These are phyloP conservation scores for Dicorynia guianensis DNA, from an alignment of 306 rosid species.

Conservation along the genomic window DNA sequence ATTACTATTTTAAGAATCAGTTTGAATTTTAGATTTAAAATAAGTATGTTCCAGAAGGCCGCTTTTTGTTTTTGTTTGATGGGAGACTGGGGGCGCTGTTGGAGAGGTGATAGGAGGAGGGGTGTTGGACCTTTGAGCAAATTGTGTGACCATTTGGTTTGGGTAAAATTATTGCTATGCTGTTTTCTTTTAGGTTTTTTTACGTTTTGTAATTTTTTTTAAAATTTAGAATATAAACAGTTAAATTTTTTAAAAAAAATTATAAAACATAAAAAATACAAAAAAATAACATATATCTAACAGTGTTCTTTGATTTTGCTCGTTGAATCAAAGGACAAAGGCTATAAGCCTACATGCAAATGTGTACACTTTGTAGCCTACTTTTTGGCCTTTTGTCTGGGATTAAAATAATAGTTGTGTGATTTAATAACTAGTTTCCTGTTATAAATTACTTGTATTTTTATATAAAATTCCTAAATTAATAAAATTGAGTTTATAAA, in stretches of 20 bases:
- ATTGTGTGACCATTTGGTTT: constrained; percentile 37
- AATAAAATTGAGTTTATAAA: too few relatives aligned
- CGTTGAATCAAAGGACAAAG: constrained; percentile 7
- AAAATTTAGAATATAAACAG: too few relatives aligned
- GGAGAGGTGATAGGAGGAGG: background rate
- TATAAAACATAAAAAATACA: too few relatives aligned
- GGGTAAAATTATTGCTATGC: too few relatives aligned
- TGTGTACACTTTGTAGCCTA: background rate
- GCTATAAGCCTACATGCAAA: background rate
- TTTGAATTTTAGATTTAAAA: background rate
- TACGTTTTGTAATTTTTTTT: too few relatives aligned
- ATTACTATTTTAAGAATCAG: background rate
- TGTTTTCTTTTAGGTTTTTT: too few relatives aligned
- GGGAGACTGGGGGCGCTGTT: background rate
- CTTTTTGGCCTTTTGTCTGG: background rate
- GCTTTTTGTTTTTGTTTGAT: background rate
- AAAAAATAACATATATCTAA: too few relatives aligned
- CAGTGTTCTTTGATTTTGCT: too few relatives aligned
- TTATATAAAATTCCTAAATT: too few relatives aligned
- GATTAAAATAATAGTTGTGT: background rate
- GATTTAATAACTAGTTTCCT: background rate
- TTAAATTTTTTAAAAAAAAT: too few relatives aligned
- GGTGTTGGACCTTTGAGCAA: constrained; percentile 31
- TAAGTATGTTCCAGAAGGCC: constrained; percentile 3
- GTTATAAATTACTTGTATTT: background rate